Base-by-base conservation (phyloP, 2,329 filamentous ascomycete species). In the Botrytis pseudocinerea region DNA sequence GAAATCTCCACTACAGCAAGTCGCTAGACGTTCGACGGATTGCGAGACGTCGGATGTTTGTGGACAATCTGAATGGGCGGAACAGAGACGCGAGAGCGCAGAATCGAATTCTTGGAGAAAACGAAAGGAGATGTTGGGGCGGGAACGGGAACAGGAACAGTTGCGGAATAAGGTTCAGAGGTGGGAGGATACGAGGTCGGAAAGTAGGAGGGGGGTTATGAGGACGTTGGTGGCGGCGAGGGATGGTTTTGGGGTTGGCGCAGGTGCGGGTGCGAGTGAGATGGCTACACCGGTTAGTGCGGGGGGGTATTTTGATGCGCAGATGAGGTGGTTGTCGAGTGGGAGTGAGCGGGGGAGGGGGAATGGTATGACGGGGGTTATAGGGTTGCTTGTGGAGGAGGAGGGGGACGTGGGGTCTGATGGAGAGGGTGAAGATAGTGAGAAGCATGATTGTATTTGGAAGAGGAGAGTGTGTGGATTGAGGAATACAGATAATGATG, bases 401-500 rank as follows among this genome's bases (percentile, higher is more conserved):
- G 35, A 42, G 35, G 44, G 16, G 18, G 42, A 16, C 25, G 35
- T 9, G 9, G 54, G 59, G 32, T 8, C 38, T n/a, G 38, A 6
- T 18, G 18, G 10, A 7, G 35, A 18, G 8, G 22, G 10, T 20
- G 20, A 10, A 46, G 22, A 28, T 25, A 5, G 28, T 22, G 72
- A 76, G n/a, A 69, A 70, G 38, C 76, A 78, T 74, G 74, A 76
- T 25, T 78, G 77, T 72, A 25, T 75, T 54, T 79, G 78, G 78
- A 78, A 76, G 51, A 73, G 60, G 28, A 73, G 32, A 72, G n/a
- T 4, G 44, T 9, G 14, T 38, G 44, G n/a, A 7, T 42, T n/a
- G 25, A 68, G 38, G 1, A 38, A 38, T 38, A 38, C 38, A 38
- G 38, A 38, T 38, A 0, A 38, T 38, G 38, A 38, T 38, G 7